Base-by-base conservation (phyloP, 768 basidiomycete genomes). In the Lactifluus subvellereus region DNA sequence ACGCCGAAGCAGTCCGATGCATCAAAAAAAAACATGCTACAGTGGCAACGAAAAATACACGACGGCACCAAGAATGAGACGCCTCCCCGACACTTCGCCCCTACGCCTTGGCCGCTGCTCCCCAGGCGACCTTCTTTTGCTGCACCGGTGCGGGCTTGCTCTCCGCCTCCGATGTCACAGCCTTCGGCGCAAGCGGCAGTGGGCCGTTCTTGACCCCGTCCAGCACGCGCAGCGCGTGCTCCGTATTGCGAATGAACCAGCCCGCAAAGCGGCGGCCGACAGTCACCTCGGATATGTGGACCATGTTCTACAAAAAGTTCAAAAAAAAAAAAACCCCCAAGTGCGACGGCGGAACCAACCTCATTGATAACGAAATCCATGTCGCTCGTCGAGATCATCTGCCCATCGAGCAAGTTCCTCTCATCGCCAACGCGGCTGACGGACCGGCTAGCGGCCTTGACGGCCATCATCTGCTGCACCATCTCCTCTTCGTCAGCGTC, bases 231-330 rank as follows among this genome's bases (percentile, higher is more conserved):
- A 93, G 90, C 30, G 94, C 87, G 68, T 94, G 85, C 74, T 97
- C 94, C 5, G 93, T 91, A 74, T 95, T 93, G 68, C 94, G 88
- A 76, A 98, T 95, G 77, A 98, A 98, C 91, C 94, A 97, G 43
- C 94, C 92, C 2, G 94, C 96, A 74, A 93, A 98, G 54, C 94
- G 86, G 51, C 96, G 79, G 16, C 94, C 94, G 20, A 96, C 86
- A 0, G 93, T 97, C 22, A 93, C 94, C 74, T 98, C 95, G 3
- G 91, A 88, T 66, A 98, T 94, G 69, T 96, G 91, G 8, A 98
- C 89, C 89, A 95, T 95, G 72, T 94, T 92, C 95, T 98, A 68
- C 27, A 43, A n/a, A 32, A 18, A 32, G 42, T 20, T 33, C 16
- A 32, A 33, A 18, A 30, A 38, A 11, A 33, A 61, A 54, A 63